Conservation (phyloP, 345 rosid genomes). For the Brassica carinata region DNA sequence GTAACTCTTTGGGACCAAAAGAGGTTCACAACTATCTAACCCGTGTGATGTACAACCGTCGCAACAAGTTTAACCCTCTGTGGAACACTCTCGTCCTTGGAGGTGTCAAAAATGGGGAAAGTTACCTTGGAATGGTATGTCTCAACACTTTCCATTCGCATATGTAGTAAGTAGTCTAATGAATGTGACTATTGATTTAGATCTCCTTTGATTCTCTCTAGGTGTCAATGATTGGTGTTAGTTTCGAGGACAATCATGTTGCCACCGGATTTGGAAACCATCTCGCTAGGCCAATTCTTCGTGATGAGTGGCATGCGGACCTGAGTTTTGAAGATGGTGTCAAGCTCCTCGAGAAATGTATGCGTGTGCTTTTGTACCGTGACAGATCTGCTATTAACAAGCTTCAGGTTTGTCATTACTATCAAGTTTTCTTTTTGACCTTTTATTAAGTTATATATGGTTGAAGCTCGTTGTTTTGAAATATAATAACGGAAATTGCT, state of each 20-base stretch:
- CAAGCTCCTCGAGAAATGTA: conserved; percentile 87
- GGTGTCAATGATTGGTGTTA: conserved; percentile 94
- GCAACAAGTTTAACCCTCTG: conserved; percentile 91
- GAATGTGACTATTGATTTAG: conserved; percentile 6
- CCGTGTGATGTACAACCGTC: conserved; percentile 90
- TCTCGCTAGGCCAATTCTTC: conserved; percentile 93
- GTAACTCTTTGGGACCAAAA: no score
- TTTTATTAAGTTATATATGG: no score
- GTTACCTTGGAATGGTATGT: conserved; percentile 88
- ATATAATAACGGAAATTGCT: not conserved
- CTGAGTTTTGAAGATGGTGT: conserved; percentile 94
- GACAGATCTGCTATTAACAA: conserved; percentile 96
- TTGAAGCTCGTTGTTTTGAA: not conserved
- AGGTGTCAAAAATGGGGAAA: conserved; percentile 90
- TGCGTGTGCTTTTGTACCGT: conserved; percentile 96
- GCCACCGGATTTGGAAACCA: conserved; percentile 99
- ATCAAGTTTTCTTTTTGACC: not conserved
- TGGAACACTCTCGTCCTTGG: conserved; percentile 98
- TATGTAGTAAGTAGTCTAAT: not conserved
- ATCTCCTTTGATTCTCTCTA: conserved; percentile 33
- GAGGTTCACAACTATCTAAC: conserved; percentile 75
- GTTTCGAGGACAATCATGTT: conserved; percentile 85
- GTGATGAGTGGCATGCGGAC: conserved; percentile 89
- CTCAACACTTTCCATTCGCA: not conserved
- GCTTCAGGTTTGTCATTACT: conserved; percentile 67